Conservation (phyloP, 2,329 filamentous ascomycete species). For the Colletotrichum sp. region DNA sequence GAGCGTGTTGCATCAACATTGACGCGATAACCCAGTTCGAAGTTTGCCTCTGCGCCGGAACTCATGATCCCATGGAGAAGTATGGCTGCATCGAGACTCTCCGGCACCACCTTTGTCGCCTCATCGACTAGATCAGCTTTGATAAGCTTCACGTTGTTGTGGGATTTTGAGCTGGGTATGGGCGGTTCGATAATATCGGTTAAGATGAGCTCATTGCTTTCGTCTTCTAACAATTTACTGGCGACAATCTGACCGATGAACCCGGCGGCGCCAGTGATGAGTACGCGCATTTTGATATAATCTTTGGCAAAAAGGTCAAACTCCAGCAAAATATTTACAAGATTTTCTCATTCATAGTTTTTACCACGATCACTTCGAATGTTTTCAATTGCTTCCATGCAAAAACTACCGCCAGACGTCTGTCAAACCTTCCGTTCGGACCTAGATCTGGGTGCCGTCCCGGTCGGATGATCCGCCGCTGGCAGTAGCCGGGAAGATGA, state of each 20-base stretch:
- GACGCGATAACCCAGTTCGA: slow-evolving; percentile 49
- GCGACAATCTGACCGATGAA: background rate
- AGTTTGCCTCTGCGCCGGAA: slow-evolving; percentile 57
- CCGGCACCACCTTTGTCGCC: background rate
- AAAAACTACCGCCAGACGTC: too few relatives aligned
- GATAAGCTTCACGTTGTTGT: background rate
- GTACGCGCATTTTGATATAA: accelerated
- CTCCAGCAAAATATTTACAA: accelerated
- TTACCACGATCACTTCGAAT: background rate
- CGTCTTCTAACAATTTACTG: background rate
- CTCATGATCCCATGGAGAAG: slow-evolving; percentile 63
- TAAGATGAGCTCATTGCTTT: background rate
- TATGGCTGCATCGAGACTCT: background rate
- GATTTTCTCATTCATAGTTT: accelerated
- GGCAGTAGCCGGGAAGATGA: too few relatives aligned
- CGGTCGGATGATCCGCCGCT: background rate
- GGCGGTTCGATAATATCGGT: background rate
- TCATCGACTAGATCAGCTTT: background rate
- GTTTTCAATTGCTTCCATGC: background rate
- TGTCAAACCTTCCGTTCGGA: too few relatives aligned
- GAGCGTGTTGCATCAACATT: slow-evolving; percentile 58
- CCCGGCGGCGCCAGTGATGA: background rate
- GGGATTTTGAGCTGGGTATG: background rate
- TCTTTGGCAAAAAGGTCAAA: accelerated
- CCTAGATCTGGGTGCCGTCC: background rate